Evolutionary conservation across 306 rosid genomes (phyloP).

Genomic region (Lotus japonicus): DNA sequence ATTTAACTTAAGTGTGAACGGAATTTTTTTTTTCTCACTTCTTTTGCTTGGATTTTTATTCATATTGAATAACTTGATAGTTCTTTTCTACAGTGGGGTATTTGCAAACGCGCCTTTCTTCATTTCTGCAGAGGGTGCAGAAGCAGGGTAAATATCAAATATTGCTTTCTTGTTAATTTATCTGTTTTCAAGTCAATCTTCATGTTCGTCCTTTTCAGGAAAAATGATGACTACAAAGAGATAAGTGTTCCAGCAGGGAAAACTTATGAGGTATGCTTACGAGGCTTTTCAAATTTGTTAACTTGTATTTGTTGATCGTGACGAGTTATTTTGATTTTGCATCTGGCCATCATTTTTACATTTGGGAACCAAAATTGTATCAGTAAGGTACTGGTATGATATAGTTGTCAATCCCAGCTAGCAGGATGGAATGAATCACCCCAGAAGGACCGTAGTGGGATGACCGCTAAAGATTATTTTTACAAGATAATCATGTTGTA

Average conservation of each 20-base stretch:
- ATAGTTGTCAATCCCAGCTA: neutral
- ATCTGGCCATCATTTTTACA: neutral
- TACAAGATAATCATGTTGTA: constrained; percentile 1
- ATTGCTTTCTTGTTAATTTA: neutral
- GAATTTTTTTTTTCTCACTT: neutral
- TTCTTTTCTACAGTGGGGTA: constrained; percentile 58
- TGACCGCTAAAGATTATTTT: neutral
- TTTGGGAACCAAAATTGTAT: neutral
- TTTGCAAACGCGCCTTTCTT: constrained; percentile 91
- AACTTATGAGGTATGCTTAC: constrained; percentile 64
- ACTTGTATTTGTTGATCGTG: constrained; percentile 10
- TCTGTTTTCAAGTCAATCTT: neutral
- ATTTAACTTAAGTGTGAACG: neutral
- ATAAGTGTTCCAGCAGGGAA: constrained; percentile 76
- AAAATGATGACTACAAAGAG: constrained; percentile 75
- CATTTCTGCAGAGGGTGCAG: constrained; percentile 84
- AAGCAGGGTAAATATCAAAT: constrained; percentile 43
- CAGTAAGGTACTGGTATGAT: neutral
- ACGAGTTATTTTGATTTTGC: neutral
- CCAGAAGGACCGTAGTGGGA: neutral
- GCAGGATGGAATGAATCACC: neutral
- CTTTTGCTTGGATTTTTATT: constrained; percentile 9
- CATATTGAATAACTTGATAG: constrained; percentile 21
- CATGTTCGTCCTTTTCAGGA: constrained; percentile 34
- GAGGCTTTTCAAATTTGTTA: constrained; percentile 5